Evolutionary conservation across 345 rosid genomes (phyloP), one percentile per base, ranked within the genome.

Genomic region (Lagerstroemia speciosa): DNA sequence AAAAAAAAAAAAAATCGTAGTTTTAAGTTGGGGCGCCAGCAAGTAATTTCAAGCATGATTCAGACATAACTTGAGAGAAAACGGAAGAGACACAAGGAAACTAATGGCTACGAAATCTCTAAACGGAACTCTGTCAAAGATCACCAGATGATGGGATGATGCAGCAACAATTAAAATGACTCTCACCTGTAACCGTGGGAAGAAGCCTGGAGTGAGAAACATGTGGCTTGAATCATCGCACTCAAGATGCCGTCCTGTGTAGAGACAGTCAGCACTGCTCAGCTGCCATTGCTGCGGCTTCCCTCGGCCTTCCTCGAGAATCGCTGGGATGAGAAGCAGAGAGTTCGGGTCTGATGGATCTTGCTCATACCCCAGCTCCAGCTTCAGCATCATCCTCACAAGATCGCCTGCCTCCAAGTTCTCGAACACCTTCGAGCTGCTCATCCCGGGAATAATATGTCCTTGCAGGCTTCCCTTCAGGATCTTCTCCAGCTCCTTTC

Each of bases 231-330:
- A 86, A 80, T 94, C 92, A 72, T 94, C 95, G 45, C 93, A 94
- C 74, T 84, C 86, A 32, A 91, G 95, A 94, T 94, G 97, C 73
- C 99, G 79, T 46, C 99, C 96, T 1, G 86, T 78, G 67, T 80
- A 88, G 71, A 91, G 41, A 73, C 84, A 81, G 69, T 86, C 90
- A 2, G 83, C 76, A 68, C 83, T 33, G 55, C 76, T 82, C 61
- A 84, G 62, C 74, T 73, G 95, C 99, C 99, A 91, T 72, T 78
- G 86, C 84, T 85, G 99, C 24, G 83, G 79, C 80, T 79, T 91
- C 64, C 93, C 95, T 85, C 99, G 81, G 71, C 96, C 84, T 78
- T 94, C 95, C 81, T 94, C 92, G n/a, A 94, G 99, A 75, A 89
- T 86, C 6, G 92, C 89, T 33, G 97, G 95, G 68, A 94, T 87